phyloP scores from a whole-genome alignment of 2,329 filamentous ascomycete species.

The Nemania diffusa region DNA sequence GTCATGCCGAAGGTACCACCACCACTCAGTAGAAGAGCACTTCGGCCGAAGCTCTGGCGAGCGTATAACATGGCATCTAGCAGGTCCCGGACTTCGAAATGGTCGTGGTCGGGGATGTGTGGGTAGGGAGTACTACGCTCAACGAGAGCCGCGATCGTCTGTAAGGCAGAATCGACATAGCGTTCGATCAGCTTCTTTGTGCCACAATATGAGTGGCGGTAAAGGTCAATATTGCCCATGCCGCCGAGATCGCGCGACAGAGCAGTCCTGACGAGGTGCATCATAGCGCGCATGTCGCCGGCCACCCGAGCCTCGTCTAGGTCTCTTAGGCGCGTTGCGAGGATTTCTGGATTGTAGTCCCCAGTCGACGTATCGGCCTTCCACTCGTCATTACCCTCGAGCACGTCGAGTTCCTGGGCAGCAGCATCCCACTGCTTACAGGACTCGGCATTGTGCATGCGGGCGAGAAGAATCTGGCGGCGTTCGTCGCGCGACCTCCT shows the following conservation, averaged over 20 bases:
- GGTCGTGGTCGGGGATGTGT: slow-evolving; percentile 53
- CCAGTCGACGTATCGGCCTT: slow-evolving; percentile 71
- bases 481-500: slow-evolving; percentile 63
- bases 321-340: slow-evolving; percentile 75
- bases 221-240: slow-evolving; percentile 85
- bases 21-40: slow-evolving; percentile 82
- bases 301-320: slow-evolving; percentile 78
- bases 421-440: slow-evolving; percentile 79
- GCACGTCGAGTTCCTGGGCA: slow-evolving; percentile 78
- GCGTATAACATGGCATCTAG: slow-evolving; percentile 77
- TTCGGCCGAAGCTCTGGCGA: slow-evolving; percentile 85
- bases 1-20: slow-evolving; percentile 93
- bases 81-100: slow-evolving; percentile 65
- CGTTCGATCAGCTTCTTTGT: slow-evolving; percentile 88
- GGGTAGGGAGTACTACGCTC: slow-evolving; percentile 61
- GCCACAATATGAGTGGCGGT: slow-evolving; percentile 84
- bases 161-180: slow-evolving; percentile 82
- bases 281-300: slow-evolving; percentile 79
- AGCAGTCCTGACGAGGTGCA: slow-evolving; percentile 82
- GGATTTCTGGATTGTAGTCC: slow-evolving; percentile 77
- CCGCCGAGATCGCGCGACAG: slow-evolving; percentile 83
- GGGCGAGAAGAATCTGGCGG: slow-evolving; percentile 70
- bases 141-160: slow-evolving; percentile 78
- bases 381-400: slow-evolving; percentile 86
- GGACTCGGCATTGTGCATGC: slow-evolving; percentile 74